A percentile compares a stretch with the other conserved stretches of the same genome.
phyloP scores from a whole-genome alignment of 352 stramenopile species.

The Pythium monospermum region DNA sequence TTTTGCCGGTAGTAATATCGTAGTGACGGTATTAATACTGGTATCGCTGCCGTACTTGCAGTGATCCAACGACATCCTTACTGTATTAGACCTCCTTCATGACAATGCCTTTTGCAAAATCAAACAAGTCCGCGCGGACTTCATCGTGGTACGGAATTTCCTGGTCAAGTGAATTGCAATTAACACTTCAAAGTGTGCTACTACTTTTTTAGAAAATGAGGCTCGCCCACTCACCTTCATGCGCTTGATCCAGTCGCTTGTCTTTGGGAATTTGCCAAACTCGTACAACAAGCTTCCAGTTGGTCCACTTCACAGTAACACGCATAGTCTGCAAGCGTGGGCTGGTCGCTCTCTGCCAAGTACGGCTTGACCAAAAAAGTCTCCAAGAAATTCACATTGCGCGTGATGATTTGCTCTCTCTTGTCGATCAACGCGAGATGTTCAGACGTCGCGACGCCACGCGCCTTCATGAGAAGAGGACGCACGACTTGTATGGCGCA shows the following conservation, averaged over 20 bases:
- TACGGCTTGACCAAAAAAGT: constrained; percentile 32
- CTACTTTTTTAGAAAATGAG: too few species aligned
- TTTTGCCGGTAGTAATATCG: too few species aligned
- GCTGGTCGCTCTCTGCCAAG: constrained; percentile 39
- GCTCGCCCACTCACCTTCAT: constrained; percentile 27
- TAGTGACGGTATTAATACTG: too few species aligned
- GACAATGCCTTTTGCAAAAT: too few species aligned
- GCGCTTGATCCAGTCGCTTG: constrained; percentile 8
- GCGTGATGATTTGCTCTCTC: constrained; percentile 7
- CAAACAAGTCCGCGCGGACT: constrained; percentile 25
- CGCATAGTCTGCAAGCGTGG: constrained; percentile 53
- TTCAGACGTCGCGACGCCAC: neutral
- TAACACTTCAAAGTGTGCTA: neutral
- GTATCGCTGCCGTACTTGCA: too few species aligned
- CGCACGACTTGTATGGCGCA: constrained; percentile 34
- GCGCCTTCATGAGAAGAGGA: constrained; percentile 17
- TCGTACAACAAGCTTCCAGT: constrained; percentile 41
- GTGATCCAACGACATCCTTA: too few species aligned
- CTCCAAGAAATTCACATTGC: constrained; percentile 5
- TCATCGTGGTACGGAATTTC: constrained; percentile 37
- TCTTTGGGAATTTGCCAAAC: constrained; percentile 22
- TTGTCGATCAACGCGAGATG: constrained; percentile 4
- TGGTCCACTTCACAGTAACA: constrained; percentile 64
- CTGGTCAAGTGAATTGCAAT: too few species aligned
- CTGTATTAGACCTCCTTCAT: too few species aligned